Base-by-base conservation (phyloP, 306 rosid species). In the Prunus mume region DNA sequence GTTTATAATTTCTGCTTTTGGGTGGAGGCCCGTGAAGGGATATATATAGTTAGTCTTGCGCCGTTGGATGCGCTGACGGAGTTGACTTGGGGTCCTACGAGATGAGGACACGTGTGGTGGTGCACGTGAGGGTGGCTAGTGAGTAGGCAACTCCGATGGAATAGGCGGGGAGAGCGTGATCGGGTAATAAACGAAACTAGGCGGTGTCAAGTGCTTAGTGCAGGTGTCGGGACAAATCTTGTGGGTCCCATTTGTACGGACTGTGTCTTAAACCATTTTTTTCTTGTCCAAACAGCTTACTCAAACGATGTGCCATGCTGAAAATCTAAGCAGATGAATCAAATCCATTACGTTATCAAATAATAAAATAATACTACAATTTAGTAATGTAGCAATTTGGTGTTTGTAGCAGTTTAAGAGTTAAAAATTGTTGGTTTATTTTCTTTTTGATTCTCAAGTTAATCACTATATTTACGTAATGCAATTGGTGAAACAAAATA, bases 81-180 rank as follows among this genome's bases (percentile, higher is more conserved):
- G 75, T 82, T 74, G 80, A 80, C 77, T 47, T 3, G 2, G 2
- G 18, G 47, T 4, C 27, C 10, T 15, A 2, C 0, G 8, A 10
- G 80, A 82, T 85, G 27, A 25, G 0, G 82, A 83, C 95, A 85
- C 93, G 91, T 81, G 77, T 74, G 4, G 7, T 10, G 1, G 2
- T 13, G 80, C 95, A 85, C 83, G 86, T 88, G 87, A 85, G 50
- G 14, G 27, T 7, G 17, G 68, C 80, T 69, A 38, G 50, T 27
- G 76, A 54, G 20, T 12, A 30, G 80, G 87, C 85, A 72, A 30
- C 68, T 51, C 85, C 87, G 51, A 63, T 43, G 83, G 79, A 49
- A 73, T 6, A 61, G 89, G 83, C 71, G 79, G 69, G 87, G 19
- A 61, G 78, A 60, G 52, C 68, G 80, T 86, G 88, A 80, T 63